Percentiles rank a stretch among this genome's conserved stretches.
These are phyloP conservation scores for Leishmania guyanensis DNA, from an alignment of 208 protist genomes.

Conservation along the genomic window DNA sequence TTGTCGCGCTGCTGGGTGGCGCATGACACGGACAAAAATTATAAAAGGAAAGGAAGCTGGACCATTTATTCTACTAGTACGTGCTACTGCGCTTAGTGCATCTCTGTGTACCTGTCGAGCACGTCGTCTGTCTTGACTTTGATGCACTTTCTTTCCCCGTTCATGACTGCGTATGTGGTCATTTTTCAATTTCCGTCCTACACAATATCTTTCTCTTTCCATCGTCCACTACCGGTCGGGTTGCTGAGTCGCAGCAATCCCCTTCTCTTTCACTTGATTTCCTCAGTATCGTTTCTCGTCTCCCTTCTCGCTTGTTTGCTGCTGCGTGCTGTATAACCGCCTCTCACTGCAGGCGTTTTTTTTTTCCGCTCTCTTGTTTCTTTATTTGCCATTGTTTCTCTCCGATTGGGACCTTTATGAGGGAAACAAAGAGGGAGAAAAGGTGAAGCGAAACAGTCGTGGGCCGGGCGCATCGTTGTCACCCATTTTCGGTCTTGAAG, in stretches of 20 bases:
- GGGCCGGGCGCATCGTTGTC: neutral
- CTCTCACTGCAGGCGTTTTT: neutral
- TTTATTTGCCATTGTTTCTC: neutral
- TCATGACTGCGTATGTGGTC: neutral
- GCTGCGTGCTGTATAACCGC: neutral
- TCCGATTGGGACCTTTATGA: neutral
- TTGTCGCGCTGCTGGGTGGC: neutral
- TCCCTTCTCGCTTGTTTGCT: neutral
- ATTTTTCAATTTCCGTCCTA: neutral
- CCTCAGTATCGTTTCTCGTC: neutral
- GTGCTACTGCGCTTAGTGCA: neutral
- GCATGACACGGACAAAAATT: neutral
- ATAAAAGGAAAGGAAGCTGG: neutral
- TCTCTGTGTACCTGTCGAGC: neutral
- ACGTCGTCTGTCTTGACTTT: neutral
- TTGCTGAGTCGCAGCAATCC: neutral
- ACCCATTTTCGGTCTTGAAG: neutral
- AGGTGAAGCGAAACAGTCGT: neutral
- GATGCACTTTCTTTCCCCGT: neutral
- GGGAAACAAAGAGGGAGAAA: neutral
- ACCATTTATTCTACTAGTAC: neutral
- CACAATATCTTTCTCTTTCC: neutral
- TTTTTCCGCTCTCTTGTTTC: neutral
- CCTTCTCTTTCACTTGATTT: neutral
- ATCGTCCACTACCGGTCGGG: neutral